Conservation (phyloP, 306 rosid species). For the Albizia julibrissin region DNA sequence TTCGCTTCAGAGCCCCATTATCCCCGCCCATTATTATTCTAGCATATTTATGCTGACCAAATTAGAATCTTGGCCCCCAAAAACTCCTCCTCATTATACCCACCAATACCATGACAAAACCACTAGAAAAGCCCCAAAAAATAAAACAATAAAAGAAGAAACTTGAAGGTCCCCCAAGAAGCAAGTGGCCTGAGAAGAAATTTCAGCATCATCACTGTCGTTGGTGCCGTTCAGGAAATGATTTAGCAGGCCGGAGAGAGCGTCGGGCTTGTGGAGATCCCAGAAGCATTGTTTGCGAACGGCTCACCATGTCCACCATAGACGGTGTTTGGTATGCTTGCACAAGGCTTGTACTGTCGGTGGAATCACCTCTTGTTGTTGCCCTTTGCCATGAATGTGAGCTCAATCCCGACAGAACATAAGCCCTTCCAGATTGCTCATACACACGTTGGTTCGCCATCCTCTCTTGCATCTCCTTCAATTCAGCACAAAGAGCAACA, state of each 20-base stretch:
- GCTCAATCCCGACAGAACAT: constrained; percentile 85
- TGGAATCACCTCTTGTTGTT: constrained; percentile 91
- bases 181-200: constrained; percentile 27
- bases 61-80: constrained; percentile 36
- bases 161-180: constrained; percentile 30
- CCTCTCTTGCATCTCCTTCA: constrained; percentile 93
- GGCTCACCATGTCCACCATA: constrained; percentile 83
- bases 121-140: constrained; percentile 3
- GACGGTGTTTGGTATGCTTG: constrained; percentile 83
- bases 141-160: neutral
- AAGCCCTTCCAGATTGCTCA: constrained; percentile 89
- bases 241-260: constrained; percentile 43
- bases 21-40: constrained; percentile 43
- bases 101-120: constrained; percentile 24
- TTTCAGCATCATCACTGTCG: constrained; percentile 27
- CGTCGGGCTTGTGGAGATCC: constrained; percentile 46
- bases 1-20: constrained; percentile 33
- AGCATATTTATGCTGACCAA: constrained; percentile 17
- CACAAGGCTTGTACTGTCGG: constrained; percentile 64
- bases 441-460: constrained; percentile 77
- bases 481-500: constrained; percentile 63
- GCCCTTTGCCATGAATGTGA: constrained; percentile 97
- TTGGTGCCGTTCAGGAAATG: constrained; percentile 45
- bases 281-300: constrained; percentile 68
- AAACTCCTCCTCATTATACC: constrained; percentile 14